A percentile compares a stretch with the other conserved stretches of the same genome.
phyloP scores from a whole-genome alignment of 768 basidiomycete genomes.

The Boletus pseudopeckii region DNA sequence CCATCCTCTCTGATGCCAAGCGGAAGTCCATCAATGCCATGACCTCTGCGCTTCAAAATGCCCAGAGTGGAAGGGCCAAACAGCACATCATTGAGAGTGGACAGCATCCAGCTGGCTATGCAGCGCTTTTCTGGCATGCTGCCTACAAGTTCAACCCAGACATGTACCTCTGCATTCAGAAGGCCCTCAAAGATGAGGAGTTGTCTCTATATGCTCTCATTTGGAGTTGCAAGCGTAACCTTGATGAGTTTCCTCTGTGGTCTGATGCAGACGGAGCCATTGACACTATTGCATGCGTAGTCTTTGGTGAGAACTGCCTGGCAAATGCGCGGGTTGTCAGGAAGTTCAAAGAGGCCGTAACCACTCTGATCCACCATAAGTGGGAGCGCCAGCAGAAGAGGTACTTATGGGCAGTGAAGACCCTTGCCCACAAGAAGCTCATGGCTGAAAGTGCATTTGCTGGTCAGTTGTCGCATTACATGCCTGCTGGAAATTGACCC shows the following conservation, averaged over 20 bases:
- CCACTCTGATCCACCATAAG: not conserved
- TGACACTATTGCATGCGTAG: not conserved
- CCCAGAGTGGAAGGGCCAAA: not conserved
- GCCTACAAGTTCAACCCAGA: conserved; percentile 1
- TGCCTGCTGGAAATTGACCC: too few species aligned
- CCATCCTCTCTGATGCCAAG: not conserved
- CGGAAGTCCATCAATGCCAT: not conserved
- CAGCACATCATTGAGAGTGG: not conserved
- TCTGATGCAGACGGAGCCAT: conserved; percentile 1
- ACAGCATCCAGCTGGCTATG: conserved; percentile 1
- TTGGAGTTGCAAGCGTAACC: not conserved
- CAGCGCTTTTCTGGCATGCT: conserved; percentile 1
- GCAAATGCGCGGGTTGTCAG: not conserved
- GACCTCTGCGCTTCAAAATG: not conserved
- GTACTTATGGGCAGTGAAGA: not conserved
- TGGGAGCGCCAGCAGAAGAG: conserved; percentile 8
- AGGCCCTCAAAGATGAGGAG: conserved; percentile 1
- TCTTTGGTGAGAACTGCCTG: conserved; percentile 10
- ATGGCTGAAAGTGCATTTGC: not conserved
- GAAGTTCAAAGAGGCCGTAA: conserved; percentile 4
- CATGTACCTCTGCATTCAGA: not conserved
- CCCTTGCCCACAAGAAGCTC: not conserved
- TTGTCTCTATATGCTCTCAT: conserved; percentile 1
- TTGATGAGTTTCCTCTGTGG: conserved; percentile 1
- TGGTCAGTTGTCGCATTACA: not conserved